Percentiles rank a stretch among this genome's conserved stretches.
Conservation (phyloP, 768 basidiomycete genomes). For the Fibroporia radiculosa region DNA sequence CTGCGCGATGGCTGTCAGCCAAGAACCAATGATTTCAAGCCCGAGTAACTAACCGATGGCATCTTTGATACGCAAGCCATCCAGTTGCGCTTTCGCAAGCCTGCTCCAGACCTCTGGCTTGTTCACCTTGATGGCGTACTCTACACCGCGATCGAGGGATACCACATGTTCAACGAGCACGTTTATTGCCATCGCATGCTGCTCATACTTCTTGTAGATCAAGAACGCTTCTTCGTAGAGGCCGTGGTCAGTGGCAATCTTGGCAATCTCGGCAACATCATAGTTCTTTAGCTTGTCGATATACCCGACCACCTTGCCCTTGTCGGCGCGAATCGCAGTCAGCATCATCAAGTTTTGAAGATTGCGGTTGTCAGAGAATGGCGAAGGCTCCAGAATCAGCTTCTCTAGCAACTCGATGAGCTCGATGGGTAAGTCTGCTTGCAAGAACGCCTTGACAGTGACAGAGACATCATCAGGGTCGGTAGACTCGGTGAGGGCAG, state of each 20-base stretch:
- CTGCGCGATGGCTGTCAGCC: conserved; percentile 27
- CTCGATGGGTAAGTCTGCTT: conserved; percentile 94
- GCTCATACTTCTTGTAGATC: conserved; percentile 96
- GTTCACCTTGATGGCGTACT: conserved; percentile 95
- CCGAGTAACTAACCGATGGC: conserved; percentile 63
- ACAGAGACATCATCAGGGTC: conserved; percentile 98
- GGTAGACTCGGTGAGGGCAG: conserved; percentile 92
- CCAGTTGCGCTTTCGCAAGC: conserved; percentile 97
- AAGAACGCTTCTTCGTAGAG: conserved; percentile 94
- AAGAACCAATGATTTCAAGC: neutral
- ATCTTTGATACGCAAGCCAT: conserved; percentile 96
- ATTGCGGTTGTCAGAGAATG: conserved; percentile 96
- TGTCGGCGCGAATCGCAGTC: conserved; percentile 95
- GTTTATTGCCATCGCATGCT: conserved; percentile 93
- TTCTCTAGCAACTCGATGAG: conserved; percentile 97
- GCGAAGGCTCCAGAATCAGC: conserved; percentile 94
- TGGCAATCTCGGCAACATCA: conserved; percentile 89
- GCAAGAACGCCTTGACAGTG: conserved; percentile 97
- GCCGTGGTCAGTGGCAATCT: conserved; percentile 94
- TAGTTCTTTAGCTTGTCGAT: conserved; percentile 97
- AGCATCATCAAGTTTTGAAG: conserved; percentile 92
- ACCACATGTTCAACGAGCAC: conserved; percentile 98
- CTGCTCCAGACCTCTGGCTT: conserved; percentile 95
- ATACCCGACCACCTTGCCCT: conserved; percentile 96
- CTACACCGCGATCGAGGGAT: conserved; percentile 91